A percentile compares a stretch with the other conserved stretches of the same genome.
Evolutionary conservation across 768 basidiomycete genomes (phyloP).

Genomic region (Boletus reticulatus): DNA sequence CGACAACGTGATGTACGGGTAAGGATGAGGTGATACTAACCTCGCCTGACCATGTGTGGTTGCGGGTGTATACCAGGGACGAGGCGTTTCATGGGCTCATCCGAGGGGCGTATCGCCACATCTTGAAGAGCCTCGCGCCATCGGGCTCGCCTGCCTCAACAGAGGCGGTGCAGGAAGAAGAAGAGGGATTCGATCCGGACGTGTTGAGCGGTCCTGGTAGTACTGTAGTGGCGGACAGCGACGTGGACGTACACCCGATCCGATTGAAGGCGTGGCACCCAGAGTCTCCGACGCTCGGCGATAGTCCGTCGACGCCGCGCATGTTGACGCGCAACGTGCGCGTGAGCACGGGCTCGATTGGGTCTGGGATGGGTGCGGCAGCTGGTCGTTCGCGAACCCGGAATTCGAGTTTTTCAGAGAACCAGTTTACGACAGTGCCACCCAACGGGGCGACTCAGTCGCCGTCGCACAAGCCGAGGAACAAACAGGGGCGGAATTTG

Average conservation of each 20-base stretch:
- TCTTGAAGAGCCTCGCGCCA: conserved; percentile 29
- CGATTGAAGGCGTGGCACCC: background rate
- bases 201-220: background rate
- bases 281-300: background rate
- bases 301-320: conserved; percentile 32
- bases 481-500: conserved; percentile 24
- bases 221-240: background rate
- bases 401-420: conserved; percentile 36
- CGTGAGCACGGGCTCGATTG: conserved; percentile 11
- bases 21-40: no score
- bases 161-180: conserved; percentile 1
- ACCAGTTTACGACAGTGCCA: conserved; percentile 48
- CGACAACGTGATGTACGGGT: no score
- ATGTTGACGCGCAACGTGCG: conserved; percentile 14
- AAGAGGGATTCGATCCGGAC: conserved; percentile 16
- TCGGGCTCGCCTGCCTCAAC: background rate
- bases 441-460: conserved; percentile 29
- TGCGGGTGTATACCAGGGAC: conserved; percentile 73
- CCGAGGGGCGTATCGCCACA: conserved; percentile 62
- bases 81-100: conserved; percentile 53
- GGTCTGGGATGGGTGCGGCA: background rate
- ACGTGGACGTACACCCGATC: conserved; percentile 31
- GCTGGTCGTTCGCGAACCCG: conserved; percentile 13
- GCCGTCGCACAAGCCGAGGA: conserved; percentile 30
- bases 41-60: no score